phyloP scores from a whole-genome alignment of 805 yeast genomes.

The Candida odintsovae region DNA sequence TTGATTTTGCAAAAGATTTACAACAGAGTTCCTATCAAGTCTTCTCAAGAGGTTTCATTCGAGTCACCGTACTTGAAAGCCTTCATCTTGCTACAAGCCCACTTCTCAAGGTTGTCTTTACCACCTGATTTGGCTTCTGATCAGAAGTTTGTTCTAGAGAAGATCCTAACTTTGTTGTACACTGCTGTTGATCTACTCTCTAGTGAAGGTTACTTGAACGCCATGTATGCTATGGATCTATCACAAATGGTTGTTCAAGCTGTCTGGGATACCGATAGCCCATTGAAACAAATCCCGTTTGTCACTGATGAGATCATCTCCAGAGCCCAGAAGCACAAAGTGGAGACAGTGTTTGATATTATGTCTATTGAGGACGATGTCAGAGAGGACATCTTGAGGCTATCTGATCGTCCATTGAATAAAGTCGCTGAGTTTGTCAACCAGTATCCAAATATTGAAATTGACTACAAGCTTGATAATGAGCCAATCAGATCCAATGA shows the following conservation, averaged over 20 bases:
- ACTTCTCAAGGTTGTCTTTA: slow-evolving; percentile 60
- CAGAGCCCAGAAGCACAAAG: slow-evolving; percentile 47
- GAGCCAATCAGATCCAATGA: slow-evolving; percentile 42
- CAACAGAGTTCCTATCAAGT: slow-evolving; percentile 58
- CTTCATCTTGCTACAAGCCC: slow-evolving; percentile 73
- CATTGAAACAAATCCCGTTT: slow-evolving; percentile 77
- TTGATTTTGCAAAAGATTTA: slow-evolving; percentile 43
- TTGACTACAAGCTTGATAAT: slow-evolving; percentile 45
- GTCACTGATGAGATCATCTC: slow-evolving; percentile 46
- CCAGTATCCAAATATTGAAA: slow-evolving; percentile 80
- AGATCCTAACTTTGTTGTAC: slow-evolving; percentile 45
- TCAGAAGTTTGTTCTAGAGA: slow-evolving; percentile 44
- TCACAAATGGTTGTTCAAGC: slow-evolving; percentile 87
- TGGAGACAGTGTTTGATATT: slow-evolving; percentile 74
- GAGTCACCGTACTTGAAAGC: slow-evolving; percentile 62
- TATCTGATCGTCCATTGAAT: slow-evolving; percentile 44
- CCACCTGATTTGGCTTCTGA: slow-evolving; percentile 61
- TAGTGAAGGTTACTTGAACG: slow-evolving; percentile 73
- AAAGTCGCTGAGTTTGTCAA: slow-evolving; percentile 86
- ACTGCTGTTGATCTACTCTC: slow-evolving; percentile 74
- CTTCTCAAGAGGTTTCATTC: slow-evolving; percentile 25
- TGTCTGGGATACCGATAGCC: slow-evolving; percentile 73
- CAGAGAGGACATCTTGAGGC: slow-evolving; percentile 54
- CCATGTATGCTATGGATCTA: slow-evolving; percentile 78
- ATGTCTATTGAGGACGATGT: slow-evolving; percentile 70